These are phyloP conservation scores for Chamaenerion angustifolium DNA, from an alignment of 345 rosid species.

Conservation along the genomic window DNA sequence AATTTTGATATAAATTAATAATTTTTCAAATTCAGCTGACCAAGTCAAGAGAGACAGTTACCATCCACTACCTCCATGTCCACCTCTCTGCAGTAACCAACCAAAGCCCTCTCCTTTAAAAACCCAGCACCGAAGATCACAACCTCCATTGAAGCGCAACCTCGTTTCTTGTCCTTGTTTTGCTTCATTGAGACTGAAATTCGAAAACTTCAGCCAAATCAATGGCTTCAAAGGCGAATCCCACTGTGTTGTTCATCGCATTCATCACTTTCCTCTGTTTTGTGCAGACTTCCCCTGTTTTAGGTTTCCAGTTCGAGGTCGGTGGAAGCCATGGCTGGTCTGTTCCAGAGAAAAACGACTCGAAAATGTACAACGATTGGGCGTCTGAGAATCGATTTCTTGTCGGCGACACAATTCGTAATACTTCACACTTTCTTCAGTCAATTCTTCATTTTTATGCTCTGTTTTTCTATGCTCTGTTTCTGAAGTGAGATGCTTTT, in stretches of 20 bases:
- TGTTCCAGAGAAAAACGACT: slow-evolving; percentile 38
- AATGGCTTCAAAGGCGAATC: slow-evolving; percentile 6
- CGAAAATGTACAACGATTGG: slow-evolving; percentile 39
- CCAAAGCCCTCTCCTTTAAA: background rate
- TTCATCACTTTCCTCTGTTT: slow-evolving; percentile 7
- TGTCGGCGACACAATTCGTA: slow-evolving; percentile 33
- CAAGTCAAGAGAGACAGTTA: slow-evolving; percentile 8
- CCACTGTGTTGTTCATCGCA: slow-evolving; percentile 7
- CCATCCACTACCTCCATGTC: slow-evolving; percentile 21
- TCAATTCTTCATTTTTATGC: background rate
- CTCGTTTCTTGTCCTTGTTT: background rate
- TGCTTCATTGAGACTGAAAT: no score
- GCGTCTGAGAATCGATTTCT: slow-evolving; percentile 48
- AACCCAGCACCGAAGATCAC: background rate
- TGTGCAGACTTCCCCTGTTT: slow-evolving; percentile 7
- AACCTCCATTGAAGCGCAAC: background rate
- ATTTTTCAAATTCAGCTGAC: background rate
- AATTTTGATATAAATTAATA: no score
- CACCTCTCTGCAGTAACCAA: slow-evolving; percentile 9
- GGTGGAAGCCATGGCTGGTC: slow-evolving; percentile 36
- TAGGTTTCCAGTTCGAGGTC: slow-evolving; percentile 28
- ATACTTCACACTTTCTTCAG: slow-evolving; percentile 5
- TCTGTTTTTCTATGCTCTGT: no score
- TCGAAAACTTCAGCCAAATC: background rate
- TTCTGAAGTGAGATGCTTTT: background rate